Conservation (phyloP, 441 rosid genomes). For the Hypseocharis bilobata region DNA sequence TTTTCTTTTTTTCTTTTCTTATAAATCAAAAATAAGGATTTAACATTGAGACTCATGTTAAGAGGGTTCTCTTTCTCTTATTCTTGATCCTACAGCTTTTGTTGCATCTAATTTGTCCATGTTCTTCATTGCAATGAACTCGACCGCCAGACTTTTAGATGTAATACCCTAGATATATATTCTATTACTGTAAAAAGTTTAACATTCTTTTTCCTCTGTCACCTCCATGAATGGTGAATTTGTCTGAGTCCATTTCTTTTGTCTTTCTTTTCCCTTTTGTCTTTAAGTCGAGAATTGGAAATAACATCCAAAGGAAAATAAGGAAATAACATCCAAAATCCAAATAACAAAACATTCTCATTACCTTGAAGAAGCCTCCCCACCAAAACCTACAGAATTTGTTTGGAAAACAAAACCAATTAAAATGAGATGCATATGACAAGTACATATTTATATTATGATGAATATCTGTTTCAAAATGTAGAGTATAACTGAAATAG, state of each 20-base stretch:
- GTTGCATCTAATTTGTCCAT: background rate
- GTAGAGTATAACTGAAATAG: background rate
- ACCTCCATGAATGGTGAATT: background rate
- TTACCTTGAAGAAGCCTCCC: conserved; percentile 99
- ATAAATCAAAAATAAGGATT: background rate
- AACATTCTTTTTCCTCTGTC: background rate
- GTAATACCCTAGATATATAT: background rate
- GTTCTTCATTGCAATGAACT: background rate
- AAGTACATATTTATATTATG: background rate
- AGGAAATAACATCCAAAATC: conserved; percentile 15
- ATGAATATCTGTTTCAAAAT: background rate
- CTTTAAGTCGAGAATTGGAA: conserved; percentile 1
- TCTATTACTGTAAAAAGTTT: background rate
- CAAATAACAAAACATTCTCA: conserved; percentile 5
- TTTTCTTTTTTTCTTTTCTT: background rate
- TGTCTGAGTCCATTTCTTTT: background rate
- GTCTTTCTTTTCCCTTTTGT: background rate
- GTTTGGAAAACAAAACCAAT: background rate
- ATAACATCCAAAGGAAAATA: conserved; percentile 16
- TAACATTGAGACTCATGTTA: background rate
- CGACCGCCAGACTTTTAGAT: background rate
- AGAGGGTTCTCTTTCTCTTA: background rate
- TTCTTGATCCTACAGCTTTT: background rate
- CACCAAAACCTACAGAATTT: conserved; percentile 70
- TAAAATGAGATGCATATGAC: conserved; percentile 18